These are phyloP conservation scores for Aspergillus mulundensis DNA, from an alignment of 495 filamentous ascomycete species.

Conservation along the genomic window DNA sequence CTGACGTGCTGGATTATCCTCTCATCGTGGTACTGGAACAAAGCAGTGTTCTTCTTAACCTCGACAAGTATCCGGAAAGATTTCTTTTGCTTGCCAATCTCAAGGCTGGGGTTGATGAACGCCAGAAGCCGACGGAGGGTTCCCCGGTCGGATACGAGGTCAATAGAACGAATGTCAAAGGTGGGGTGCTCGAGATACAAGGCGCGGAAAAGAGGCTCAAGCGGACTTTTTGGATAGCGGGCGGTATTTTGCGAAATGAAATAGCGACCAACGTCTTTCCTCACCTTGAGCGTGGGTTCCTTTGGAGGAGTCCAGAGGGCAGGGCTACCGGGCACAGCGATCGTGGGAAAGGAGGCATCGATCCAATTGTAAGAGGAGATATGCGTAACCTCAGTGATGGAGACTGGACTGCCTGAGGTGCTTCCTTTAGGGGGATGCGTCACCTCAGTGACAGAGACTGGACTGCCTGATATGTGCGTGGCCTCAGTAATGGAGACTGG, in stretches of 20 bases:
- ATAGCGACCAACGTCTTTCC: not conserved
- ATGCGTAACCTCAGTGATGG: slow-evolving; percentile 28
- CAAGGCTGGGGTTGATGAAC: slow-evolving; percentile 36
- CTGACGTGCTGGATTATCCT: slow-evolving; percentile 24
- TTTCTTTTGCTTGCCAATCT: slow-evolving; percentile 4
- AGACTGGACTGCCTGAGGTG: not conserved
- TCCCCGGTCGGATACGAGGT: slow-evolving; percentile 50
- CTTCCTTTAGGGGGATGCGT: too few relatives aligned
- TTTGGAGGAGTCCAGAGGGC: slow-evolving; percentile 14
- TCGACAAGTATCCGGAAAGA: slow-evolving; percentile 46
- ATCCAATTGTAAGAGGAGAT: slow-evolving; percentile 52
- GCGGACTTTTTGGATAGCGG: slow-evolving; percentile 29
- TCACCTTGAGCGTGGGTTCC: not conserved
- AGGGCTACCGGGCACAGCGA: slow-evolving; percentile 24
- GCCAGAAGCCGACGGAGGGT: slow-evolving; percentile 51
- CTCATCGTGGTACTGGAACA: slow-evolving; percentile 40
- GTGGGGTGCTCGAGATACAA: slow-evolving; percentile 38
- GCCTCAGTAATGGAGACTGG: too few relatives aligned
- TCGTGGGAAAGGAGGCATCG: slow-evolving; percentile 25
- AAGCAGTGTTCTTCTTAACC: slow-evolving; percentile 32
- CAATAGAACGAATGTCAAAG: slow-evolving; percentile 37
- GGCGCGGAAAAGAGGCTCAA: slow-evolving; percentile 51
- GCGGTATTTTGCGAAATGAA: not conserved
- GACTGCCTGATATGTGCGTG: too few relatives aligned
- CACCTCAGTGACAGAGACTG: too few relatives aligned